Percentiles rank a stretch among this genome's conserved stretches.
Evolutionary conservation across 2,329 filamentous ascomycete species (phyloP).

Genomic region (Sarocladium brachiariae): DNA sequence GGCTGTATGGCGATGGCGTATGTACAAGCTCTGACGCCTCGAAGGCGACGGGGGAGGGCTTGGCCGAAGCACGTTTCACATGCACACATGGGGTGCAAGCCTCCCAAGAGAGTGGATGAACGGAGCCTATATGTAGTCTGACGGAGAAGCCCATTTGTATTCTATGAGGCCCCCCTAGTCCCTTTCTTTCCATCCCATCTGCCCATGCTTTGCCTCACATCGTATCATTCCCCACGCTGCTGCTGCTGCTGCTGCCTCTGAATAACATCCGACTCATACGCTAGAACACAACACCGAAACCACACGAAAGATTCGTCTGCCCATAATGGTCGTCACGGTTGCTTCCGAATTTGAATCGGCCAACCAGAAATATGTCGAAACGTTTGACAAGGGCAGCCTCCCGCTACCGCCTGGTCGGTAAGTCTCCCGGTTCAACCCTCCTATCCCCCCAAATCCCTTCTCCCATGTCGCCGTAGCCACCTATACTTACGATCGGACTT

Average conservation of each 20-base stretch:
- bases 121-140: neutral
- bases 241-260: too few species aligned
- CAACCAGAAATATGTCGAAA: constrained; percentile 48
- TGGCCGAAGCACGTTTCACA: constrained; percentile 7
- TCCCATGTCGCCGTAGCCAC: neutral
- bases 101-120: neutral
- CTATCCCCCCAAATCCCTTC: neutral
- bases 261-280: neutral
- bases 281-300: neutral
- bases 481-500: neutral
- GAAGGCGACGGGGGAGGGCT: neutral
- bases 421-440: constrained; percentile 13
- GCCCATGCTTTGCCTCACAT: constrained; percentile 1
- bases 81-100: neutral
- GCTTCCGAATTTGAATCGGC: constrained; percentile 21
- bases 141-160: neutral
- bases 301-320: neutral
- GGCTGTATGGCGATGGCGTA: neutral
- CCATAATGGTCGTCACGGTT: constrained; percentile 13
- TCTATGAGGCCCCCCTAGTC: too few species aligned
- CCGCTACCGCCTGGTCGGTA: constrained; percentile 56
- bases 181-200: neutral
- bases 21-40: neutral
- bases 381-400: constrained; percentile 62
- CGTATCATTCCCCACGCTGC: constrained; percentile 9